These are phyloP conservation scores for Psilocybe sp. DNA, from an alignment of 768 basidiomycete genomes.

Conservation along the genomic window DNA sequence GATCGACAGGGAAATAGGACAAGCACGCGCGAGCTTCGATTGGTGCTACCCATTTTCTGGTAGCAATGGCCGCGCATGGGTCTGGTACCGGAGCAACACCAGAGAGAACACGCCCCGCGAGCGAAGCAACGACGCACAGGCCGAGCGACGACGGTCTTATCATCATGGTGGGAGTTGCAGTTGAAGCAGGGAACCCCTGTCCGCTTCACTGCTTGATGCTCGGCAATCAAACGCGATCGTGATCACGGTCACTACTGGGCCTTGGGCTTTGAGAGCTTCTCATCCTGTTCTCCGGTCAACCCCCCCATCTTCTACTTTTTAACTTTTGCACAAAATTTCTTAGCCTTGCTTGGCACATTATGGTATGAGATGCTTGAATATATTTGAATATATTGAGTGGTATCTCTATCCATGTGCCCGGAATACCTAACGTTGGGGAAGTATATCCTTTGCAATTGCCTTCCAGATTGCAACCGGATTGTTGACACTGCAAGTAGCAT, in stretches of 20 bases:
- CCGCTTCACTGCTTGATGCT: no score
- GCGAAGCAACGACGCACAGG: constrained; percentile 3
- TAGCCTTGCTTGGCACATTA: neutral
- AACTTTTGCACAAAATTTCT: neutral
- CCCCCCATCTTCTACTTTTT: no score
- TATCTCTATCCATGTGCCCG: neutral
- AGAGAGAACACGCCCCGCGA: constrained; percentile 1
- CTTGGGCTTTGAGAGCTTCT: no score
- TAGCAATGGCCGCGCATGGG: constrained; percentile 51
- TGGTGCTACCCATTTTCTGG: constrained; percentile 55
- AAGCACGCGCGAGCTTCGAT: constrained; percentile 50
- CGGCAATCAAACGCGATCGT: neutral
- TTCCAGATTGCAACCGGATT: constrained; percentile 57
- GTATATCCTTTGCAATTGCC: constrained; percentile 25
- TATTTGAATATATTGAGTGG: neutral
- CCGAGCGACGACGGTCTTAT: constrained; percentile 1
- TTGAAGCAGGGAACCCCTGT: no score
- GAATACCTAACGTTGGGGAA: constrained; percentile 9
- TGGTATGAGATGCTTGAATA: neutral
- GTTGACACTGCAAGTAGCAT: constrained; percentile 43
- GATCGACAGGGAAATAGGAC: constrained; percentile 44
- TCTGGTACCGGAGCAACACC: constrained; percentile 24
- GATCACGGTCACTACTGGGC: neutral
- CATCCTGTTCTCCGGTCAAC: no score
- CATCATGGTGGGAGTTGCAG: no score